These are phyloP conservation scores for Huntiella abstrusa DNA, from an alignment of 2,329 filamentous ascomycete species.

Conservation along the genomic window DNA sequence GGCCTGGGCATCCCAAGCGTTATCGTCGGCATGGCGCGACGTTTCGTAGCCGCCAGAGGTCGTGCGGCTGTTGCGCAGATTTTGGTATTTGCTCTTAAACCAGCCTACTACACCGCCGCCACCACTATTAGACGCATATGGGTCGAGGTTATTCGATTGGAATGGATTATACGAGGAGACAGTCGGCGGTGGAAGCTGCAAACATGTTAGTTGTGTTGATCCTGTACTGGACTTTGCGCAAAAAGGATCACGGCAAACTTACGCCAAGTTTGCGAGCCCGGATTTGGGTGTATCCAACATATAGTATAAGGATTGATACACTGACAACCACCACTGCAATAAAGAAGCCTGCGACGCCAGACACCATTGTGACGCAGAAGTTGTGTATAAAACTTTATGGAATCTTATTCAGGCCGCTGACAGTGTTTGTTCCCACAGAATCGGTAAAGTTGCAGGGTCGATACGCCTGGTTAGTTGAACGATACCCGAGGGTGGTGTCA, in stretches of 20 bases:
- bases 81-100: slow-evolving; percentile 52
- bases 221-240: background rate
- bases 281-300: slow-evolving; percentile 52
- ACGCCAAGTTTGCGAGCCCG: slow-evolving; percentile 55
- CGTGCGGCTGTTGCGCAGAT: slow-evolving; percentile 39
- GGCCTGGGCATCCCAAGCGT: slow-evolving; percentile 65
- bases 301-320: slow-evolving; percentile 37
- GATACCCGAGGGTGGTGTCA: too few relatives aligned
- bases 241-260: slow-evolving; percentile 17
- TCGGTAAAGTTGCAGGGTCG: background rate
- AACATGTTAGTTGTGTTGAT: slow-evolving; percentile 1
- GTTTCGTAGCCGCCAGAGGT: slow-evolving; percentile 56
- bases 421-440: background rate
- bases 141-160: slow-evolving; percentile 29
- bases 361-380: slow-evolving; percentile 8
- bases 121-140: slow-evolving; percentile 25
- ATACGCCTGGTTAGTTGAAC: too few relatives aligned
- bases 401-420: too few relatives aligned
- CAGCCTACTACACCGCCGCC: slow-evolving; percentile 49
- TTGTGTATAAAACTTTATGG: too few relatives aligned
- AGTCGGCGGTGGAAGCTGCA: slow-evolving; percentile 48
- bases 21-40: slow-evolving; percentile 36
- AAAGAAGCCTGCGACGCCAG: slow-evolving; percentile 40
- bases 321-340: slow-evolving; percentile 50
- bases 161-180: slow-evolving; percentile 56